phyloP scores from a whole-genome alignment of 805 yeast species.

The Lipomyces mesembrius region DNA sequence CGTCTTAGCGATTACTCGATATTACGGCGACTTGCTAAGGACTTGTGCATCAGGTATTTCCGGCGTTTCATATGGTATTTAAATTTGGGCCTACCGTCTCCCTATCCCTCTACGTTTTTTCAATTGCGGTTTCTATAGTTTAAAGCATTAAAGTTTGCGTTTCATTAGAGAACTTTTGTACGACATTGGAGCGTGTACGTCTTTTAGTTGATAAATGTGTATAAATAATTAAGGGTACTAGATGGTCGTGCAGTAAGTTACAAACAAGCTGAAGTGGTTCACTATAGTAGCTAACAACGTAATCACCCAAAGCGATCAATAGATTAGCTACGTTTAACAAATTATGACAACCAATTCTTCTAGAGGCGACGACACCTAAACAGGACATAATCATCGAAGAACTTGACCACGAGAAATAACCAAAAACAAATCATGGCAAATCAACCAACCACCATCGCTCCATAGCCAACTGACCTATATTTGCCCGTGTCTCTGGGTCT shows the following conservation, averaged over 20 bases:
- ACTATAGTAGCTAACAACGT: not conserved
- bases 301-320: not conserved
- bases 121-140: not conserved
- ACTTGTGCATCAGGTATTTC: not conserved
- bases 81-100: not conserved
- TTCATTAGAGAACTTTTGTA: not conserved
- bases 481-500: slow-evolving; percentile 28
- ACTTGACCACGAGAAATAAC: not conserved
- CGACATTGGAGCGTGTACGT: not conserved
- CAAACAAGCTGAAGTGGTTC: no score
- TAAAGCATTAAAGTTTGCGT: not conserved
- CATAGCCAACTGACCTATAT: slow-evolving; percentile 26
- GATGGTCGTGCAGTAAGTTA: not conserved
- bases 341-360: not conserved
- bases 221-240: not conserved
- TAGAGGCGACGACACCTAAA: not conserved
- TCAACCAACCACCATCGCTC: slow-evolving; percentile 35
- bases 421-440: slow-evolving; percentile 20
- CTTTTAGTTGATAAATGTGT: not conserved
- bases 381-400: not conserved
- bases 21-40: not conserved
- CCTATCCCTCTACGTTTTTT: not conserved
- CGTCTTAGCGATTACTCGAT: not conserved
- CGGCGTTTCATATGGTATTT: not conserved
- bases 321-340: not conserved